A percentile compares a stretch with the other conserved stretches of the same genome.
Conservation (phyloP, 352 stramenopile species). For the Phytopythium aichiense region DNA sequence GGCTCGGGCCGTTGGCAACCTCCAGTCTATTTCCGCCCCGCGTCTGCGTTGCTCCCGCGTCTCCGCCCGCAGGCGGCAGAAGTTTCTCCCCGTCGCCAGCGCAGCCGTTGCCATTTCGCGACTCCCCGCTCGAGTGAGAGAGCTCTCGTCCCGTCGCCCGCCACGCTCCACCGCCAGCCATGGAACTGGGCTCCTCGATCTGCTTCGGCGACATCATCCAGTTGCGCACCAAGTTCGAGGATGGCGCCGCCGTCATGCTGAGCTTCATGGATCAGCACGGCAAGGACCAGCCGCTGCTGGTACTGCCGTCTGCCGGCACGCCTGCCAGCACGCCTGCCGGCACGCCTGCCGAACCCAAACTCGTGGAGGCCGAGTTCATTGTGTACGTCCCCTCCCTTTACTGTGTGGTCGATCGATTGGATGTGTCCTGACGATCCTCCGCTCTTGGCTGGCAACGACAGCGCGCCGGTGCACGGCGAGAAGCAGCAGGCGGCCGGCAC, state of each 20-base stretch:
- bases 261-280: slow-evolving; percentile 52
- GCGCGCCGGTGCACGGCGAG: slow-evolving; percentile 37
- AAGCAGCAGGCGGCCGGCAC: slow-evolving; percentile 43
- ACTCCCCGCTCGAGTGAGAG: slow-evolving; percentile 6
- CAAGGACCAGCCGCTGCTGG: slow-evolving; percentile 34
- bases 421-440: neutral
- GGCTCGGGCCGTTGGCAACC: neutral
- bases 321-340: slow-evolving; percentile 41
- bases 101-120: slow-evolving; percentile 5
- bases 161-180: slow-evolving; percentile 10
- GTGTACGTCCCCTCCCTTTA: slow-evolving; percentile 40
- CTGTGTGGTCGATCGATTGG: neutral
- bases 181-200: slow-evolving; percentile 25
- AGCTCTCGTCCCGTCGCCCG: neutral
- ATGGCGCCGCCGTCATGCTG: slow-evolving; percentile 15
- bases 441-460: slow-evolving; percentile 1
- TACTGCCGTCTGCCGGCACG: slow-evolving; percentile 49
- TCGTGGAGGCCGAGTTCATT: slow-evolving; percentile 66
- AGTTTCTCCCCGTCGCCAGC: neutral
- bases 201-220: slow-evolving; percentile 56
- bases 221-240: slow-evolving; percentile 32
- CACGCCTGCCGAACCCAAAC: slow-evolving; percentile 29
- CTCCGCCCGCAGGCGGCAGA: neutral
- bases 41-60: neutral
- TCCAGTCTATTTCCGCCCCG: neutral